phyloP scores from a whole-genome alignment of 2,329 filamentous ascomycete species.

The Neofusicoccum laricinum region DNA sequence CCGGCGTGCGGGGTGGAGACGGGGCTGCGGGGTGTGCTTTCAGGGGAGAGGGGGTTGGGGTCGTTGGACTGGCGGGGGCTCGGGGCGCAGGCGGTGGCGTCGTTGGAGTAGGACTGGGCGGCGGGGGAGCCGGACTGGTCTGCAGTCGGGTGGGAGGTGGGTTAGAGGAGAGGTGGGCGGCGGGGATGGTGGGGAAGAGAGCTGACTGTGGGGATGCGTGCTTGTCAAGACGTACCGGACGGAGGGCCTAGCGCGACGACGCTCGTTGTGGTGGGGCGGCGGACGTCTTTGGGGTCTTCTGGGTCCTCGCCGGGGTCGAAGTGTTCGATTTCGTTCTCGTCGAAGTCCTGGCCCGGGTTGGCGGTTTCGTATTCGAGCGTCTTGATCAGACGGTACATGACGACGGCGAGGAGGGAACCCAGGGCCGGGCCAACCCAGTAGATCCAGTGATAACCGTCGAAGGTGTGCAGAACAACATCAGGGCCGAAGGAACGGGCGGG shows the following conservation, averaged over 20 bases:
- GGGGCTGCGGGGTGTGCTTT: no score
- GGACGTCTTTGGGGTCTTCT: slow-evolving; percentile 3
- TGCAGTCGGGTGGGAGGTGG: no score
- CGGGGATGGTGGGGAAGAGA: no score
- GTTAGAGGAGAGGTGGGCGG: no score
- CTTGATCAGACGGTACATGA: slow-evolving; percentile 40
- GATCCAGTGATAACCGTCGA: slow-evolving; percentile 45
- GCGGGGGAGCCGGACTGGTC: no score
- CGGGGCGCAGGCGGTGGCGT: no score
- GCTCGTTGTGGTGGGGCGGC: background rate
- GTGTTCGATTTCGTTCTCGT: slow-evolving; percentile 38
- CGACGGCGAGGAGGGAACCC: slow-evolving; percentile 36
- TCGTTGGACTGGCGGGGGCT: no score
- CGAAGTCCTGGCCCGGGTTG: slow-evolving; percentile 40
- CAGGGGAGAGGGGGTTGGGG: no score
- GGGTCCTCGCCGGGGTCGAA: slow-evolving; percentile 34
- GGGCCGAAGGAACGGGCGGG: slow-evolving; percentile 47
- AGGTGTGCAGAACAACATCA: slow-evolving; percentile 39
- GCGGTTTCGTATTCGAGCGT: slow-evolving; percentile 40
- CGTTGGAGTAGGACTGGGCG: no score
- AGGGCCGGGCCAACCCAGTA: slow-evolving; percentile 48
- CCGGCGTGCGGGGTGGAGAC: no score
- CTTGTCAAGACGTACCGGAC: no score
- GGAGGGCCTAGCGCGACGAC: background rate
- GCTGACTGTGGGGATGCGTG: no score